phyloP scores from a whole-genome alignment of 2,329 filamentous ascomycete species.

The Claviceps humidiphila region DNA sequence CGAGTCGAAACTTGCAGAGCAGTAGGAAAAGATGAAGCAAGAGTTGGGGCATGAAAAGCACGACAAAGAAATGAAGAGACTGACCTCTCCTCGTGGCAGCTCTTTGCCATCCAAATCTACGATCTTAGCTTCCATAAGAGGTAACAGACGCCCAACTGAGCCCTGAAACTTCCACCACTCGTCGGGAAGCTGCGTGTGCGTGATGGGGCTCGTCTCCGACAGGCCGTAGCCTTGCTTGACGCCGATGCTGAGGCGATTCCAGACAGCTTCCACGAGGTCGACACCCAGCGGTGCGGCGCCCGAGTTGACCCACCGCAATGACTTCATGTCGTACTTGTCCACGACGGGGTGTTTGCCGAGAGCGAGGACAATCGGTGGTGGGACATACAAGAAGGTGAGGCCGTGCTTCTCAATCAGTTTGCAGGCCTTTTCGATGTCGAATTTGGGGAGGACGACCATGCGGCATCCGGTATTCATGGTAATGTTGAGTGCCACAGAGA shows the following conservation, averaged over 20 bases:
- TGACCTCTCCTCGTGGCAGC: constrained; percentile 38
- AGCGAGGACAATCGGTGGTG: constrained; percentile 70
- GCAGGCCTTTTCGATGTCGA: constrained; percentile 72
- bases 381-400: constrained; percentile 69
- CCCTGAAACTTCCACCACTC: constrained; percentile 69
- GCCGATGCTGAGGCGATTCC: constrained; percentile 58
- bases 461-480: constrained; percentile 48
- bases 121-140: constrained; percentile 71
- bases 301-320: constrained; percentile 71
- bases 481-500: constrained; percentile 18
- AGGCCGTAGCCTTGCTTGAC: constrained; percentile 92
- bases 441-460: constrained; percentile 58
- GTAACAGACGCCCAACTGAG: constrained; percentile 62
- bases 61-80: not conserved
- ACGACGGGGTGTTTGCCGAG: constrained; percentile 70
- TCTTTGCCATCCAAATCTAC: constrained; percentile 49
- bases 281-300: constrained; percentile 74
- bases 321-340: constrained; percentile 66
- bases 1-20: not conserved
- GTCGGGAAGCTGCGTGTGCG: constrained; percentile 58
- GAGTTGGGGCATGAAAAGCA: not conserved
- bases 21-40: not conserved
- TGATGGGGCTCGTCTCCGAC: constrained; percentile 72
- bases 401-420: constrained; percentile 58
- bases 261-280: constrained; percentile 66